Percentiles rank a stretch among this genome's conserved stretches.
Evolutionary conservation across 2,329 filamentous ascomycete species (phyloP).

Genomic region (Nannizzia gypsea): DNA sequence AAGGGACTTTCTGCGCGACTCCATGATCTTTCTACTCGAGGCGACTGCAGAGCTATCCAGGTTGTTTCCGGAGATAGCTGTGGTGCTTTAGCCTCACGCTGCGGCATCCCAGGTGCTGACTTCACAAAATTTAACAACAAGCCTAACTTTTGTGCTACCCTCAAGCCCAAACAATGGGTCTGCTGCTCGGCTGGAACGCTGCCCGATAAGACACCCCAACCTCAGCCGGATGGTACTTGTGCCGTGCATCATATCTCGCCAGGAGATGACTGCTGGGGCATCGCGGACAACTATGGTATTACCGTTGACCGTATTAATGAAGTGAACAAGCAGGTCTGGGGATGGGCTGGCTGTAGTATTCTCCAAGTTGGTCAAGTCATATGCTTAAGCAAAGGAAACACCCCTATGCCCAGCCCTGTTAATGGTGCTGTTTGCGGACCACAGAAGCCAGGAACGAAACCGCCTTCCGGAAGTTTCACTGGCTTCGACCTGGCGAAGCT

Average conservation of each 20-base stretch:
- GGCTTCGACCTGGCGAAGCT: conserved; percentile 26
- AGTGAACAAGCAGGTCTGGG: conserved; percentile 37
- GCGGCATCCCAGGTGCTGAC: conserved; percentile 29
- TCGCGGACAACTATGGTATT: too few relatives aligned
- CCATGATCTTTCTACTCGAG: too few relatives aligned
- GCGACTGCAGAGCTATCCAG: too few relatives aligned
- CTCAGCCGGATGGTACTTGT: conserved; percentile 29
- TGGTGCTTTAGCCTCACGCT: conserved; percentile 26
- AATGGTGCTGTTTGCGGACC: conserved; percentile 40
- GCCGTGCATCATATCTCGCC: conserved; percentile 24
- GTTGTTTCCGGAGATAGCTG: conserved; percentile 31
- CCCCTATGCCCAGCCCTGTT: conserved; percentile 36
- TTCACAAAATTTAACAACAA: conserved; percentile 32
- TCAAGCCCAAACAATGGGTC: conserved; percentile 25
- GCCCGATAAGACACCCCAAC: conserved; percentile 28
- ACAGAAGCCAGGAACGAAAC: conserved; percentile 29
- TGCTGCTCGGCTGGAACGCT: conserved; percentile 29
- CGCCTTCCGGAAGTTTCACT: conserved; percentile 21
- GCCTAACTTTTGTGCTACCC: conserved; percentile 19
- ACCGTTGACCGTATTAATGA: too few relatives aligned
- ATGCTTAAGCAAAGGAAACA: conserved; percentile 31
- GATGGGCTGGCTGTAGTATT: conserved; percentile 24
- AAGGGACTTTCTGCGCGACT: too few relatives aligned
- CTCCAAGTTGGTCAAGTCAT: conserved; percentile 27
- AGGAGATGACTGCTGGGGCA: conserved; percentile 31